Evolutionary conservation across 2,329 filamentous ascomycete species (phyloP).

Genomic region (Fusarium bactridioides): DNA sequence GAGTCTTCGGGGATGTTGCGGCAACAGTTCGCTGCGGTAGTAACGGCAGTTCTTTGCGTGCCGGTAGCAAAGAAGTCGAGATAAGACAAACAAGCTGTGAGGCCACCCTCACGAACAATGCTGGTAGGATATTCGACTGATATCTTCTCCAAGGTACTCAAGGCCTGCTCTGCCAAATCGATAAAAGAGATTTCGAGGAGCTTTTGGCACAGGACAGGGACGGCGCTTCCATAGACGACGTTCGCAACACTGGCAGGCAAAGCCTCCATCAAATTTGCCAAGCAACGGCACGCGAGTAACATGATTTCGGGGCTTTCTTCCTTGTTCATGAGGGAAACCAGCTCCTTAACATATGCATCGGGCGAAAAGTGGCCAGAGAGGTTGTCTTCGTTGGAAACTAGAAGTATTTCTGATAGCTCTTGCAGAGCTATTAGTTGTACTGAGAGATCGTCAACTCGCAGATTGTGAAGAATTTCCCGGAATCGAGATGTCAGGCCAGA

Average conservation of each 20-base stretch:
- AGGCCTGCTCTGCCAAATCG: constrained; percentile 93
- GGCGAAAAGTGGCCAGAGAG: constrained; percentile 94
- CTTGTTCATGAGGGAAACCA: constrained; percentile 91
- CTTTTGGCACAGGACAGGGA: constrained; percentile 93
- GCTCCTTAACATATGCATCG: constrained; percentile 93
- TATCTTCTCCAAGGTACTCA: constrained; percentile 97
- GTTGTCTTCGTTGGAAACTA: constrained; percentile 97
- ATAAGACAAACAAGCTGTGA: constrained; percentile 95
- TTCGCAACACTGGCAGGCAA: constrained; percentile 91
- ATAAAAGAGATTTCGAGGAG: constrained; percentile 96
- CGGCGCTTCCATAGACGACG: constrained; percentile 96
- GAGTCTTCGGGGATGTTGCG: constrained; percentile 95
- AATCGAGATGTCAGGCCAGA: constrained; percentile 82
- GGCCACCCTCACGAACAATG: constrained; percentile 93
- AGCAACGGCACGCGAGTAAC: constrained; percentile 92
- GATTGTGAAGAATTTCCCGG: constrained; percentile 76
- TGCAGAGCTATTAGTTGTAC: constrained; percentile 91
- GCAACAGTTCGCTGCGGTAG: constrained; percentile 97
- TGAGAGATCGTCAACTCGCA: constrained; percentile 87
- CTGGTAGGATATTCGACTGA: constrained; percentile 94
- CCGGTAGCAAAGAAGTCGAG: constrained; percentile 98
- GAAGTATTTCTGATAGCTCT: constrained; percentile 89
- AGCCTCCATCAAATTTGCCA: constrained; percentile 98
- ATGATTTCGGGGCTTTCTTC: constrained; percentile 97
- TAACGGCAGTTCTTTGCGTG: constrained; percentile 95